Evolutionary conservation across 805 yeast species (phyloP).

Genomic region (Torulaspora microellipsoides): DNA sequence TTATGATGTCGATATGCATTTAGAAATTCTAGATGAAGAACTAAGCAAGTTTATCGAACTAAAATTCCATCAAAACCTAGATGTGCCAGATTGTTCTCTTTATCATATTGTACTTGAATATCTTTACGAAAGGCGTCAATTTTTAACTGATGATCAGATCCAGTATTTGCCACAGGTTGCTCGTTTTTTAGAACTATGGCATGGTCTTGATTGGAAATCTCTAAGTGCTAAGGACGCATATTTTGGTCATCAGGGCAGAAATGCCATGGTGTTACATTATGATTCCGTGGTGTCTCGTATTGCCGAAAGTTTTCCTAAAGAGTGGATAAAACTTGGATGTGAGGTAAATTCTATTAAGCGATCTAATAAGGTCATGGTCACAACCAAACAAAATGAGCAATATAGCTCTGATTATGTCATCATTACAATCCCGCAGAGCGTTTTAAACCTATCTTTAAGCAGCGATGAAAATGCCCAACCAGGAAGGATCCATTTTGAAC

Average conservation of each 20-base stretch:
- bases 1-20: slow-evolving; percentile 27
- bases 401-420: slow-evolving; percentile 52
- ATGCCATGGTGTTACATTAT: slow-evolving; percentile 61
- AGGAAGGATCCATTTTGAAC: slow-evolving; percentile 53
- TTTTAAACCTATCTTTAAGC: slow-evolving; percentile 42
- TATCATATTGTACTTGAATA: slow-evolving; percentile 46
- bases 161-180: slow-evolving; percentile 47
- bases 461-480: slow-evolving; percentile 8
- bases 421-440: slow-evolving; percentile 75
- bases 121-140: slow-evolving; percentile 40
- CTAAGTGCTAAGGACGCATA: slow-evolving; percentile 65
- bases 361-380: slow-evolving; percentile 32
- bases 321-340: slow-evolving; percentile 38
- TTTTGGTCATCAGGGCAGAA: slow-evolving; percentile 73
- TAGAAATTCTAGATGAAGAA: slow-evolving; percentile 50
- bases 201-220: slow-evolving; percentile 63
- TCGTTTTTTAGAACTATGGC: slow-evolving; percentile 70
- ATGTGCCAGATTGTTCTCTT: slow-evolving; percentile 48
- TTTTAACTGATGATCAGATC: slow-evolving; percentile 50
- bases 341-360: slow-evolving; percentile 38
- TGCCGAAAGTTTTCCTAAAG: slow-evolving; percentile 36
- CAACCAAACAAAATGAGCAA: slow-evolving; percentile 32
- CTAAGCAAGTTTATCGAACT: slow-evolving; percentile 55
- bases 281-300: slow-evolving; percentile 47
- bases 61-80: slow-evolving; percentile 47